These are phyloP conservation scores for Gigaspora rosea DNA, from an alignment of 192 early-diverging fungal genomes.

Conservation along the genomic window DNA sequence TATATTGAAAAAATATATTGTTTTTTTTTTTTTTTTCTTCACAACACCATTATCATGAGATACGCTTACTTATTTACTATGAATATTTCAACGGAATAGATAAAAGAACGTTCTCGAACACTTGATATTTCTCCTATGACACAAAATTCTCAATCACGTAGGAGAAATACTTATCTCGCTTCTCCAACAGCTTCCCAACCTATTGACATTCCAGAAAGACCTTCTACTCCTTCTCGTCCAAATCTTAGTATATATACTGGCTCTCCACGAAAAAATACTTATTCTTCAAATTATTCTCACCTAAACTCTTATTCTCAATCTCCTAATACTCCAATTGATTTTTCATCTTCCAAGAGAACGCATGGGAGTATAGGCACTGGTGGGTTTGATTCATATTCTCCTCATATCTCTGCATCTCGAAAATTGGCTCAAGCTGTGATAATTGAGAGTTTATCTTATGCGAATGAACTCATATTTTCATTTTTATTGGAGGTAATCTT, in stretches of 20 bases:
- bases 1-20: too few species aligned
- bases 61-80: too few species aligned
- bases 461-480: slow-evolving; percentile 39
- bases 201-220: not conserved
- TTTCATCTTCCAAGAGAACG: slow-evolving; percentile 38
- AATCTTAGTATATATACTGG: slow-evolving; percentile 23
- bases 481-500: slow-evolving; percentile 42
- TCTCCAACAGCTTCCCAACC: not conserved
- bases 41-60: too few species aligned
- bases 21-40: too few species aligned
- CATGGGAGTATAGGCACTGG: slow-evolving; percentile 40
- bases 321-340: slow-evolving; percentile 41
- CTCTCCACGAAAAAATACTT: slow-evolving; percentile 23
- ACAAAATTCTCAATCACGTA: slow-evolving; percentile 3
- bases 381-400: slow-evolving; percentile 29
- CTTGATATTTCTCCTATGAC: not conserved
- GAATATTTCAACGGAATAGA: too few species aligned
- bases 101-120: slow-evolving; percentile 4
- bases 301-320: not conserved
- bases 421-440: slow-evolving; percentile 45
- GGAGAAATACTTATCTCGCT: not conserved
- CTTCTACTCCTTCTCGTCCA: slow-evolving; percentile 9
- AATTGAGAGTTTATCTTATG: slow-evolving; percentile 41
- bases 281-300: slow-evolving; percentile 1
- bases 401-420: slow-evolving; percentile 33